Base-by-base conservation (phyloP, 345 rosid species). In the Boechera retrofracta region DNA sequence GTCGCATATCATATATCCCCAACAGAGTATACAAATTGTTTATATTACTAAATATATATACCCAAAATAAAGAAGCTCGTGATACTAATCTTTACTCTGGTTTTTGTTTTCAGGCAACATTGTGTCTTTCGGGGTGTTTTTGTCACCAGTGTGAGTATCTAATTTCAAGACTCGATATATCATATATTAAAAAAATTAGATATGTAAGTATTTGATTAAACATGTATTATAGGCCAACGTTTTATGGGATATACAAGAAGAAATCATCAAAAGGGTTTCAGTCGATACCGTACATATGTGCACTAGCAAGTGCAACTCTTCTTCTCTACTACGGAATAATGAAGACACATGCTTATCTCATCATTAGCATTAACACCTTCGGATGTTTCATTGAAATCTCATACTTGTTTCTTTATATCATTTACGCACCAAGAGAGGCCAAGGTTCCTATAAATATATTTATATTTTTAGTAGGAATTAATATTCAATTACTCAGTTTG, bases 231-330 rank as follows among this genome's bases (percentile, higher is more conserved):
- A 93, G 98, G 70, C 89, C 91, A 48, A 91, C 96, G n/a, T 93
- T 93, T 39, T 69, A 72, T 45, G 48, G 47, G 3, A 86, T 93
- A 10, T 86, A 60, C 69, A 89, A 80, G 84, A 93, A 76, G 82
- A 91, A 87, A 83, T 69, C 94, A 49, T 86, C 93, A 5, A 84
- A 84, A 75, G 94, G 94, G 73, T 93, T 82, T 67, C 92, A 91
- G 10, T 82, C 94, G 2, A 71, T 93, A 44, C 96, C 98, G 0
- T 93, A 89, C 32, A 76, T 85, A 64, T 84, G 86, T 73, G 87
- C 87, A 32, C 82, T 89, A 5, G 80, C 84, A 4, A 87, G 96
- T 77, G 87, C 97, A 72, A 83, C 86, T 69, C 80, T 93, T 78
- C 82, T 90, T 59, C 69, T 93, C 18, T 88, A 73, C 80, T 93